Percentiles rank a stretch among this genome's conserved stretches.
phyloP scores from a whole-genome alignment of 306 rosid species.

The Rosa lucieae region DNA sequence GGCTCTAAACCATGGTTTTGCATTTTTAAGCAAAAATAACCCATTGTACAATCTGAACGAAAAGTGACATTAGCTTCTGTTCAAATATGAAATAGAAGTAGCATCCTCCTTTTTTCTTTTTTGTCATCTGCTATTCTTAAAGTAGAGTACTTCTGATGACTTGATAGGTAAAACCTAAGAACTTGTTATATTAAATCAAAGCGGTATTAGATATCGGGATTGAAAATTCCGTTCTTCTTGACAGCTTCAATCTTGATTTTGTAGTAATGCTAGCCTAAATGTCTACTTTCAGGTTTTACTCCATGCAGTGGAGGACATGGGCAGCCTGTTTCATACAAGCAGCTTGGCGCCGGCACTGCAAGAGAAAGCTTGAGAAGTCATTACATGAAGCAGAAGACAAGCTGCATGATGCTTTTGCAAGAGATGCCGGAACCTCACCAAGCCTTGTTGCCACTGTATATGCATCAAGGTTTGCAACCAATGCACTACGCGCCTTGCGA shows the following conservation, averaged over 20 bases:
- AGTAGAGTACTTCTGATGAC: background rate
- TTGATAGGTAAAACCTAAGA: background rate
- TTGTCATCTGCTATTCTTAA: background rate
- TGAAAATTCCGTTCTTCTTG: background rate
- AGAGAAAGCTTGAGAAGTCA: constrained; percentile 52
- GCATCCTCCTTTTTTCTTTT: background rate
- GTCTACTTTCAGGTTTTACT: constrained; percentile 55
- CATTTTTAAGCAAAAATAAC: background rate
- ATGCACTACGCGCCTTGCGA: constrained; percentile 41
- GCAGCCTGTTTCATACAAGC: constrained; percentile 67
- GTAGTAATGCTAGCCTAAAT: background rate
- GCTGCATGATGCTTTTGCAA: constrained; percentile 45
- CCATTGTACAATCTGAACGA: background rate
- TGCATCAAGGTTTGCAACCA: constrained; percentile 61
- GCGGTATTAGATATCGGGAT: background rate
- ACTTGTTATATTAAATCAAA: background rate
- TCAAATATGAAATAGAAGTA: background rate
- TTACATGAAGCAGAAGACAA: constrained; percentile 48
- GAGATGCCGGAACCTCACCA: constrained; percentile 27
- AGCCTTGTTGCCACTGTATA: constrained; percentile 62
- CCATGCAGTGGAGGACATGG: constrained; percentile 83
- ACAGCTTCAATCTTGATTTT: background rate
- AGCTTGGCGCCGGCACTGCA: constrained; percentile 61
- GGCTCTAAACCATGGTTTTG: constrained; percentile 23
- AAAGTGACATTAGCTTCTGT: background rate